Percentiles rank a stretch among this genome's conserved stretches.
Evolutionary conservation across 305 asterid genomes (phyloP).

Genomic region (Fraxinus nigra): DNA sequence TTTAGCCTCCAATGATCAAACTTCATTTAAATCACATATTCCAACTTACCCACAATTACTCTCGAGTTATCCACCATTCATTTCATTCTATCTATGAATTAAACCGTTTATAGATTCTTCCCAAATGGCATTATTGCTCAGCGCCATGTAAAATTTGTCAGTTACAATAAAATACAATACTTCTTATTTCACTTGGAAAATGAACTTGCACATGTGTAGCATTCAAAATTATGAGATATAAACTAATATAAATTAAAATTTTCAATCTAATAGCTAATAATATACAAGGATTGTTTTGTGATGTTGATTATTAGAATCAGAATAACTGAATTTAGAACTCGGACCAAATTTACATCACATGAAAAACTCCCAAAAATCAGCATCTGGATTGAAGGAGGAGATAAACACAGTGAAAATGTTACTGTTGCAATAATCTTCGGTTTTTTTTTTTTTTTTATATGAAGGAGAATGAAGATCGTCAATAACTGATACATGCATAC

Average conservation of each 20-base stretch:
- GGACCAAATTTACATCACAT: neutral
- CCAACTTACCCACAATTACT: neutral
- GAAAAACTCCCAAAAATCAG: neutral
- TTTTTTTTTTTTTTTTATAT: too few species aligned
- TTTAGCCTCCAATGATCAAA: neutral
- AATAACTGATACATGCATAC: neutral
- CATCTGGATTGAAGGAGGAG: neutral
- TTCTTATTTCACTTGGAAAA: neutral
- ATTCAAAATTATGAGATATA: neutral
- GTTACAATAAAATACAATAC: neutral
- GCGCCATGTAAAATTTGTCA: neutral
- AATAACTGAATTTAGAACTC: neutral
- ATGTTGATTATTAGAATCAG: neutral
- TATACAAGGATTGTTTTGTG: neutral
- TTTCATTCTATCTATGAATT: neutral
- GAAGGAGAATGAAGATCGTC: neutral
- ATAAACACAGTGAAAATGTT: neutral
- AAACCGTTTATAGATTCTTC: neutral
- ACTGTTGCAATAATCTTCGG: neutral
- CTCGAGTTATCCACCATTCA: neutral
- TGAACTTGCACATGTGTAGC: neutral
- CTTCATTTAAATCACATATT: neutral
- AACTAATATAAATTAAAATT: too few species aligned
- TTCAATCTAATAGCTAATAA: neutral
- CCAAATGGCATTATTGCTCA: neutral